Percentiles rank a stretch among this genome's conserved stretches.
These are phyloP conservation scores for Tympanopsis confertula DNA, from an alignment of 2,329 filamentous ascomycete genomes.

Conservation along the genomic window DNA sequence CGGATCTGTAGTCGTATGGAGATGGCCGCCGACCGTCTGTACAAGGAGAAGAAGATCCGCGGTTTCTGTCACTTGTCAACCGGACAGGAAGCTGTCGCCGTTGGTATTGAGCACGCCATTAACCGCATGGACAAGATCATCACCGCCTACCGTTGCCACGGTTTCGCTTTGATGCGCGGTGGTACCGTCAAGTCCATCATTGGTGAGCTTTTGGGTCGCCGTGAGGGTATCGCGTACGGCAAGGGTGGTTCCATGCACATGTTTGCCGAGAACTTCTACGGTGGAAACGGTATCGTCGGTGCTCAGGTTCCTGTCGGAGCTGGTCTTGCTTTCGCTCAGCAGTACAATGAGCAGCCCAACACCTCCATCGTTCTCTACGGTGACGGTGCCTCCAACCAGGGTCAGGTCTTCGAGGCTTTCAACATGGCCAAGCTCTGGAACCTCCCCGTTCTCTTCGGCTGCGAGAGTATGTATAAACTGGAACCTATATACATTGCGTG, in stretches of 20 bases:
- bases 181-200: constrained; percentile 85
- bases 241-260: constrained; percentile 99
- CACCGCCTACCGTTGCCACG: constrained; percentile 97
- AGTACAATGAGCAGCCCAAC: constrained; percentile 81
- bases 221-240: constrained; percentile 93
- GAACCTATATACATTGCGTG: background rate
- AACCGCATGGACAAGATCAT: constrained; percentile 87
- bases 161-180: constrained; percentile 93
- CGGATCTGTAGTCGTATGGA: constrained; percentile 73
- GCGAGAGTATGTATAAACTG: constrained; percentile 67
- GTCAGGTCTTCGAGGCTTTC: constrained; percentile 98
- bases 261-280: constrained; percentile 96
- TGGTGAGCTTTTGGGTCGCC: constrained; percentile 85
- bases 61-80: constrained; percentile 99
- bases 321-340: constrained; percentile 90
- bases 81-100: constrained; percentile 92
- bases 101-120: constrained; percentile 93
- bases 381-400: constrained; percentile 97
- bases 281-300: constrained; percentile 97
- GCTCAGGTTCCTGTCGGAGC: constrained; percentile 96
- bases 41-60: constrained; percentile 99
- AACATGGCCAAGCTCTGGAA: constrained; percentile 99
- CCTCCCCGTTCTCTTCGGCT: constrained; percentile 87
- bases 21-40: constrained; percentile 95
- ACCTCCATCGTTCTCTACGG: constrained; percentile 85